Base-by-base conservation (phyloP, 805 yeast species). In the Ogataea corticis region DNA sequence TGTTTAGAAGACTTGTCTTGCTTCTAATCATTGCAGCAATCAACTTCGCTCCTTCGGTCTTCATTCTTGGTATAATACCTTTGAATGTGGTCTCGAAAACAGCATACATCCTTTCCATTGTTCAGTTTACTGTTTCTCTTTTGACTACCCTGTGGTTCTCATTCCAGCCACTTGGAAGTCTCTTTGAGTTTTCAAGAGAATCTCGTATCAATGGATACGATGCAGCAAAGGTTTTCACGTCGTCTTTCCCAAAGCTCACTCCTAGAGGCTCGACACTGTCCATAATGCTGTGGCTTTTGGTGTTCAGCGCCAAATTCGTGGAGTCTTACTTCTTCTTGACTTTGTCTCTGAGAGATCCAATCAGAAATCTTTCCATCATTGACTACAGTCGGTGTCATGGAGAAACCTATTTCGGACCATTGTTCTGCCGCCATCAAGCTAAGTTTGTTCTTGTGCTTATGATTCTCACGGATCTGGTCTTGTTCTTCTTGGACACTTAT, bases 301-400 rank as follows among this genome's bases (percentile, higher is more conserved):
- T 78, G 0, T 77, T 77, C 48, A 49, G 65, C 11, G 76, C 78
- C 3, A 78, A 78, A 49, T 77, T 76, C 51, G 48, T 70, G 19
- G 82, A 78, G 55, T 77, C 82, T 1, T 78, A 78, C 54, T 69
- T 76, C 56, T 78, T 76, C 52, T 65, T 78, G 50, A 76, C 82
- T 0, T 67, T 78, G 44, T 77, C 82, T 1, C 57, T 78, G 45
- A 68, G 74, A 50, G 82, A 76, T 52, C 80, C 82, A 0, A 61
- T 78, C 3, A 56, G 79, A 48, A 79, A 76, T 52, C 59, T 78
- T 34, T 65, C 74, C 30, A 60, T 67, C 4, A 71, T 76, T 68
- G 70, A 65, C 33, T 59, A 73, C 54, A 55, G 65, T 17, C 61
- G 74, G 40, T 77, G 82, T 48, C 58, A 66, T 19, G 72, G 79